phyloP scores from a whole-genome alignment of 441 rosid species.

The Brassica balearica region DNA sequence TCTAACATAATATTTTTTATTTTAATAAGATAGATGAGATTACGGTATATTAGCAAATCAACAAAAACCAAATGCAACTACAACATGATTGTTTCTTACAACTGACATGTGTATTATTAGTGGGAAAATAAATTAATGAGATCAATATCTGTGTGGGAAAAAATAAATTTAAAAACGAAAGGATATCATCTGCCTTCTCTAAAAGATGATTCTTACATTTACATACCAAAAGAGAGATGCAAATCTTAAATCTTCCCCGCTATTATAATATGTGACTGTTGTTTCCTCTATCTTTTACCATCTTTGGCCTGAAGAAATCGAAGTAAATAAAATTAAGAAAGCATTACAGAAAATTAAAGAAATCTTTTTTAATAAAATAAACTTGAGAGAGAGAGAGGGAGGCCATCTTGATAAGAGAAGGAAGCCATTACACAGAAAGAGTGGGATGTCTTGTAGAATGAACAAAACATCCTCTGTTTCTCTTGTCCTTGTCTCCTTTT shows the following conservation, averaged over 20 bases:
- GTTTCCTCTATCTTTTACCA: conserved; percentile 43
- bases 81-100: no score
- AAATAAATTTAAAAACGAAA: no score
- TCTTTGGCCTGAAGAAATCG: not conserved
- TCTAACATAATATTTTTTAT: no score
- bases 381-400: conserved; percentile 31
- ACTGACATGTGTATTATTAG: no score
- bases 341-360: conserved; percentile 40
- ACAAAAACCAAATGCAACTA: no score
- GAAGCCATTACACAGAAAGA: conserved; percentile 39
- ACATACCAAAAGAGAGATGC: conserved; percentile 43
- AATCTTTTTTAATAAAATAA: conserved; percentile 45
- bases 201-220: no score
- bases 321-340: conserved; percentile 63
- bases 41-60: no score
- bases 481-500: conserved; percentile 55
- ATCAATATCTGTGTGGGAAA: no score
- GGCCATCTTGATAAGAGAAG: conserved; percentile 43
- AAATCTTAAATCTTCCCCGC: conserved; percentile 48
- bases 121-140: no score
- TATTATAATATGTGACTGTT: conserved; percentile 49
- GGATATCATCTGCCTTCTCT: no score
- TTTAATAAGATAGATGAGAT: no score
- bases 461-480: conserved; percentile 63
- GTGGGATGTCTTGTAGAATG: conserved; percentile 52